phyloP scores from a whole-genome alignment of 306 rosid species.

The Erythrophleum fordii region DNA sequence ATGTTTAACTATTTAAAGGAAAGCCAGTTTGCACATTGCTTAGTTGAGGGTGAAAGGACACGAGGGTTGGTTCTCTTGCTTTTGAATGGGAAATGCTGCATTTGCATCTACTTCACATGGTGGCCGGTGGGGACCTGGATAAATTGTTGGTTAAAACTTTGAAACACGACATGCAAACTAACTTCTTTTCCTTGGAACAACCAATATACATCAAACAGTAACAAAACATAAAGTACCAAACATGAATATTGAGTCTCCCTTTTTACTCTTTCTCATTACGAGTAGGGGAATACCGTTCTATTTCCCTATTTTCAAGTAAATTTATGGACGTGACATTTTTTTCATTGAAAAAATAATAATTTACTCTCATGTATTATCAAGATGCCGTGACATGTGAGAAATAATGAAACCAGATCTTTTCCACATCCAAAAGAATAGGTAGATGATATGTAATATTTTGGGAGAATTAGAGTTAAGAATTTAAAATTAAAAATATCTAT shows the following conservation, averaged over 20 bases:
- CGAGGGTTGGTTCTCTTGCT: background rate
- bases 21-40: too few species aligned
- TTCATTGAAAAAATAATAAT: too few species aligned
- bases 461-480: too few species aligned
- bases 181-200: conserved; percentile 1
- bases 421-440: too few species aligned
- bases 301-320: background rate
- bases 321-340: too few species aligned
- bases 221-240: background rate
- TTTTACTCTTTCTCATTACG: background rate
- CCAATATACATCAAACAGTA: background rate
- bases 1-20: background rate
- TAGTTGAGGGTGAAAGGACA: background rate
- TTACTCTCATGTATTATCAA: too few species aligned
- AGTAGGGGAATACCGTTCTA: background rate
- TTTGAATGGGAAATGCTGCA: background rate
- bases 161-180: background rate
- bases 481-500: too few species aligned
- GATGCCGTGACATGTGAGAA: too few species aligned
- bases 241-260: background rate
- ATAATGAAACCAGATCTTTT: too few species aligned
- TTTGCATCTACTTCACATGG: conserved; percentile 11
- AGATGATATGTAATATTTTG: too few species aligned
- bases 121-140: conserved; percentile 16
- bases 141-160: background rate